Percentiles rank a stretch among this genome's conserved stretches.
Conservation (phyloP, 192 early-diverging fungal genomes). For the Coemansia sp. region DNA sequence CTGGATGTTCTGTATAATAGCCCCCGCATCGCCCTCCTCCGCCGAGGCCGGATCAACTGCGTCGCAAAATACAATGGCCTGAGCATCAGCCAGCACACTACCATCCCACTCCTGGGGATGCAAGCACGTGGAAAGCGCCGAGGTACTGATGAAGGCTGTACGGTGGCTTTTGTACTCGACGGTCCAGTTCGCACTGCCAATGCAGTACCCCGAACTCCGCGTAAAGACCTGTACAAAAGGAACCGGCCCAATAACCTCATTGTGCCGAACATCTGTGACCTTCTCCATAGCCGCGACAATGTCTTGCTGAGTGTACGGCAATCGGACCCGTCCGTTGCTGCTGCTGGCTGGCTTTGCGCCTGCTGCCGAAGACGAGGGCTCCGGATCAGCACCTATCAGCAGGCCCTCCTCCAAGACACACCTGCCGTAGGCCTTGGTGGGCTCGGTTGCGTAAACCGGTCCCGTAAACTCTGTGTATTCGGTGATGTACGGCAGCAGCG, state of each 20-base stretch:
- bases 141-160: slow-evolving; percentile 44
- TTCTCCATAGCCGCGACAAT: slow-evolving; percentile 43
- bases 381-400: neutral
- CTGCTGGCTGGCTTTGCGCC: neutral
- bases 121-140: slow-evolving; percentile 29
- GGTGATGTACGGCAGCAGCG: slow-evolving; percentile 74
- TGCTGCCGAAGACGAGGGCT: neutral
- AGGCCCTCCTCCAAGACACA: slow-evolving; percentile 40
- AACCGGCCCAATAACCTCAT: slow-evolving; percentile 43
- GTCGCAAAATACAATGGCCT: slow-evolving; percentile 45
- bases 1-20: slow-evolving; percentile 7
- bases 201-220: slow-evolving; percentile 66
- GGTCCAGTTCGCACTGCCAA: slow-evolving; percentile 70
- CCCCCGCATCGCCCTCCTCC: slow-evolving; percentile 5
- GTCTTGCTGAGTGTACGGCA: slow-evolving; percentile 41
- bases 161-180: slow-evolving; percentile 56
- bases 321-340: neutral
- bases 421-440: slow-evolving; percentile 67
- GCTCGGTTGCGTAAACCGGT: slow-evolving; percentile 73
- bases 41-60: slow-evolving; percentile 20
- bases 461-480: slow-evolving; percentile 77
- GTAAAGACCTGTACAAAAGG: slow-evolving; percentile 52
- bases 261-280: slow-evolving; percentile 43
- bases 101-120: slow-evolving; percentile 50
- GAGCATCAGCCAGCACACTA: slow-evolving; percentile 27